phyloP scores from a whole-genome alignment of 257 asterid species.

The Gentiana dahurica region DNA sequence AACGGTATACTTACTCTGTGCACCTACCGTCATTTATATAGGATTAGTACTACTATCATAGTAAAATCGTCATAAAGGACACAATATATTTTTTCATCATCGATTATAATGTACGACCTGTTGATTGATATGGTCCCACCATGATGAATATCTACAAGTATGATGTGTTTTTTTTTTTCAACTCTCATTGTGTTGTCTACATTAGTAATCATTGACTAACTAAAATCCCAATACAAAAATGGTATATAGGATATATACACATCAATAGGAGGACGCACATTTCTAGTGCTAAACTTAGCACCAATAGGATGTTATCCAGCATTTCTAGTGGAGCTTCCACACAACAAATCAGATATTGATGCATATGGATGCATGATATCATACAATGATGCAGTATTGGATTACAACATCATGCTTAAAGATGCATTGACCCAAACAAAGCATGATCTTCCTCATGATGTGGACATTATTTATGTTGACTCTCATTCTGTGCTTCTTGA shows the following conservation, averaged over 20 bases:
- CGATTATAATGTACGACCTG: no score
- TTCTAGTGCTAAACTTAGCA: conserved; percentile 50
- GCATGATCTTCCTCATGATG: conserved; percentile 27
- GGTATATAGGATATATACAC: conserved; percentile 32
- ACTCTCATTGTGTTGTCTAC: no score
- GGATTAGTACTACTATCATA: no score
- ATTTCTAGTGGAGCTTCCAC: conserved; percentile 39
- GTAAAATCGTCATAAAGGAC: no score
- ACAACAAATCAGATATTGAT: conserved; percentile 42
- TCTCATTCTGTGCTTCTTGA: conserved; percentile 49
- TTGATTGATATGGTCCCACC: no score
- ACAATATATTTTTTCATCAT: no score
- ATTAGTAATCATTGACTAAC: no score
- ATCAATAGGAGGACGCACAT: conserved; percentile 43
- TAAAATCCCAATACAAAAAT: no score
- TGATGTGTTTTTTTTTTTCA: no score
- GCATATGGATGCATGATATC: conserved; percentile 53
- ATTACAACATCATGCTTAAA: conserved; percentile 55
- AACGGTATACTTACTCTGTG: no score
- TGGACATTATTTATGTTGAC: conserved; percentile 50
- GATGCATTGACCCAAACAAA: conserved; percentile 36
- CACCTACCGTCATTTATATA: no score
- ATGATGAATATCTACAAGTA: no score
- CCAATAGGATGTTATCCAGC: conserved; percentile 66
- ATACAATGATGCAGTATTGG: conserved; percentile 44